Conservation (phyloP, 768 basidiomycete species). For the Tricholomella constricta region DNA sequence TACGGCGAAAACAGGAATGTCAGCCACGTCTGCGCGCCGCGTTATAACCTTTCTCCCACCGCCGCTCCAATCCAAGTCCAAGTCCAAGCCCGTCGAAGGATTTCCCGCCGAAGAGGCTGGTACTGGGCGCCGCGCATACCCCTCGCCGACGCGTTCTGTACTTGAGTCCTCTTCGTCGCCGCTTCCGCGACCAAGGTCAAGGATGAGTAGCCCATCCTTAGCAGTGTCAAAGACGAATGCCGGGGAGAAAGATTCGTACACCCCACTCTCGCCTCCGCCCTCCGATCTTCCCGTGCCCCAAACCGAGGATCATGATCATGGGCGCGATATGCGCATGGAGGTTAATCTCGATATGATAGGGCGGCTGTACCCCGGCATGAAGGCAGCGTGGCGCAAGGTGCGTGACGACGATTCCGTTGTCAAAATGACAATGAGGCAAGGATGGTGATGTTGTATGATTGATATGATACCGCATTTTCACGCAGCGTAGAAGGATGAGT, state of each 20-base stretch:
- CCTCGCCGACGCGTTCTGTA: constrained; percentile 15
- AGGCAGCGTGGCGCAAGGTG: constrained; percentile 13
- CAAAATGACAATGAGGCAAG: background rate
- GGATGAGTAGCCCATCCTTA: background rate
- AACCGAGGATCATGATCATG: background rate
- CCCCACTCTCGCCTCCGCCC: constrained; percentile 13
- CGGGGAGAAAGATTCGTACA: background rate
- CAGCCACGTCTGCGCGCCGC: constrained; percentile 22
- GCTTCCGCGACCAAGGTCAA: no score
- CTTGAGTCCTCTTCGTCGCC: constrained; percentile 4
- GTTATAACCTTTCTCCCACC: constrained; percentile 29
- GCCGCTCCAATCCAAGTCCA: constrained; percentile 12
- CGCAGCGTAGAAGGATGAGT: constrained; percentile 18
- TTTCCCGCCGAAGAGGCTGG: background rate
- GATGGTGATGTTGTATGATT: background rate
- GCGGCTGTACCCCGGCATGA: constrained; percentile 9
- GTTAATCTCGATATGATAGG: constrained; percentile 3
- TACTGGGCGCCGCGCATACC: constrained; percentile 8
- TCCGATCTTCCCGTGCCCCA: constrained; percentile 1
- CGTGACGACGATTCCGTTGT: background rate
- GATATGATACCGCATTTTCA: background rate
- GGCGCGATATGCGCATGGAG: background rate
- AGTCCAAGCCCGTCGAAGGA: no score
- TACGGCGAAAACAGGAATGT: constrained; percentile 21
- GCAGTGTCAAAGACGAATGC: background rate